Evolutionary conservation across 345 rosid species (phyloP).

Genomic region (Psidium guajava): DNA sequence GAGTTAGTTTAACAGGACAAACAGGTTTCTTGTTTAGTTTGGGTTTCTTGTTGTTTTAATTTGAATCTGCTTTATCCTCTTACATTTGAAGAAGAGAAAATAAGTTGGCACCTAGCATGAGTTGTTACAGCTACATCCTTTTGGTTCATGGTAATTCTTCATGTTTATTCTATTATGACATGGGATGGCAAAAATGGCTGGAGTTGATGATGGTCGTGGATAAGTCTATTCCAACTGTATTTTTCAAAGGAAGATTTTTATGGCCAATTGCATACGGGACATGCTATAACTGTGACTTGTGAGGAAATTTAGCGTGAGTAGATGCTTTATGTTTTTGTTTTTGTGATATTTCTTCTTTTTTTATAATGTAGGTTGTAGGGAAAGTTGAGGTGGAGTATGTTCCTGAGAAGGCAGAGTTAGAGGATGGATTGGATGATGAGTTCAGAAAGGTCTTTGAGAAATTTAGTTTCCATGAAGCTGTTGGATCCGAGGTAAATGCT

Average conservation of each 20-base stretch:
- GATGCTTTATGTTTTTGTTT: background rate
- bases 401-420: slow-evolving; percentile 78
- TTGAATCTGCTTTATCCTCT: background rate
- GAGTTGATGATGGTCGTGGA: background rate
- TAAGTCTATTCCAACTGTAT: background rate
- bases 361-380: slow-evolving; percentile 34
- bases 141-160: background rate
- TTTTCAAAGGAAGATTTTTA: background rate
- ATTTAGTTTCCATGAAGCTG: slow-evolving; percentile 48
- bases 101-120: background rate
- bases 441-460: slow-evolving; percentile 74
- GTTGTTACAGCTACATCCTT: background rate
- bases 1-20: background rate
- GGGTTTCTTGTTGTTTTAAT: background rate
- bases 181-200: background rate
- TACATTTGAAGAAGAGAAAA: background rate
- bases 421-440: slow-evolving; percentile 72
- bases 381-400: slow-evolving; percentile 79
- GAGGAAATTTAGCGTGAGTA: background rate
- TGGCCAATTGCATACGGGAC: background rate
- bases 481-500: slow-evolving; percentile 45
- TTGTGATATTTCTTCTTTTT: background rate
- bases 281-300: background rate
- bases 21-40: background rate
- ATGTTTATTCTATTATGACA: background rate